Evolutionary conservation across 2,329 filamentous ascomycete species (phyloP).

Genomic region (Tolypocladium pustulatum): DNA sequence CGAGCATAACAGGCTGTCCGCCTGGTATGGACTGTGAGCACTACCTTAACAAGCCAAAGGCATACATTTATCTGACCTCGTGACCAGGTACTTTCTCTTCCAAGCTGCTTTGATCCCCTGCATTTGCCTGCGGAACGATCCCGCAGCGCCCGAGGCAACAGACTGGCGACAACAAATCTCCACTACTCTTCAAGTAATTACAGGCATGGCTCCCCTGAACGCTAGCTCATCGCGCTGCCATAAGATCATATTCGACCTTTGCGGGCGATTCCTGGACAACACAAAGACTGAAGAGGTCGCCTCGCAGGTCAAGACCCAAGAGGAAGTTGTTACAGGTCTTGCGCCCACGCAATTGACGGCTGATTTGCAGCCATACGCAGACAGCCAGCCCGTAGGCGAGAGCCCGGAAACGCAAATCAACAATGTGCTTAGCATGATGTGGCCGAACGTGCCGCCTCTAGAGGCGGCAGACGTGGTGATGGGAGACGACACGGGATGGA

Average conservation of each 20-base stretch:
- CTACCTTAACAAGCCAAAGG: background rate
- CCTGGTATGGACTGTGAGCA: slow-evolving; percentile 30
- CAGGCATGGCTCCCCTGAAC: slow-evolving; percentile 25
- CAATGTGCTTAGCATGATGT: slow-evolving; percentile 33
- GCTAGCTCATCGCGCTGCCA: slow-evolving; percentile 29
- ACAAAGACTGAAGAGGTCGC: slow-evolving; percentile 1
- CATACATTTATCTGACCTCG: background rate
- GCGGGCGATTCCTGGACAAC: slow-evolving; percentile 22
- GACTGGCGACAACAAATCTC: slow-evolving; percentile 31
- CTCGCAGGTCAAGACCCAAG: background rate
- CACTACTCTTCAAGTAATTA: slow-evolving; percentile 23
- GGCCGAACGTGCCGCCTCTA: slow-evolving; percentile 27
- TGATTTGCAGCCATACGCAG: background rate
- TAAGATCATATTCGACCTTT: slow-evolving; percentile 28
- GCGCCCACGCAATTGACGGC: background rate
- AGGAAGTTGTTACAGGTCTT: background rate
- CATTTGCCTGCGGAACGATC: slow-evolving; percentile 33
- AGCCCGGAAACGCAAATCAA: slow-evolving; percentile 32
- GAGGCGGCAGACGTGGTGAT: slow-evolving; percentile 26
- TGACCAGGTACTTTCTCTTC: slow-evolving; percentile 33
- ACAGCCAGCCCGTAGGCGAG: slow-evolving; percentile 19
- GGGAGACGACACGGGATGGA: slow-evolving; percentile 24
- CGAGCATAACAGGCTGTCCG: slow-evolving; percentile 26
- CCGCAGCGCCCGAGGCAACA: slow-evolving; percentile 20
- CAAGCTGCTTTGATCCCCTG: slow-evolving; percentile 37